A percentile compares a stretch with the other conserved stretches of the same genome.
phyloP scores from a whole-genome alignment of 306 rosid species.

The Trifolium subterraneum region DNA sequence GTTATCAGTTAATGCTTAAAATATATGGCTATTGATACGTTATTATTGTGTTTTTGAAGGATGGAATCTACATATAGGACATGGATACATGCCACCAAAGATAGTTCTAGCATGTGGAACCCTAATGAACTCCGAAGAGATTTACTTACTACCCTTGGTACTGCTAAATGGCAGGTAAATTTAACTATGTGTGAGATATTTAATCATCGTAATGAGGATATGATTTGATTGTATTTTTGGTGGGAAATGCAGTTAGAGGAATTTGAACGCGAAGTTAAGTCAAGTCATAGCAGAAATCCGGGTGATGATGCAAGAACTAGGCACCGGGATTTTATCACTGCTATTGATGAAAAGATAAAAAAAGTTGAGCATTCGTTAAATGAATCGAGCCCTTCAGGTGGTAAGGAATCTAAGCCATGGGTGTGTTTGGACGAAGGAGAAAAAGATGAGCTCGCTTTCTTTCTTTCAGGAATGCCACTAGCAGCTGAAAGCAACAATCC shows the following conservation, averaged over 20 bases:
- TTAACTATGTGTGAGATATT: background rate
- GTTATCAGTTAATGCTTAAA: background rate
- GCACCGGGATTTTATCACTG: slow-evolving; percentile 70
- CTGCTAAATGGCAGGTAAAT: slow-evolving; percentile 97
- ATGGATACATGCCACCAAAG: slow-evolving; percentile 74
- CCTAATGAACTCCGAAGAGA: slow-evolving; percentile 75
- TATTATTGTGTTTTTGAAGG: slow-evolving; percentile 50
- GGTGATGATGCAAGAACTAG: slow-evolving; percentile 66
- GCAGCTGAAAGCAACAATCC: slow-evolving; percentile 41
- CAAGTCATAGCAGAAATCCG: slow-evolving; percentile 61
- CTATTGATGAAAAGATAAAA: slow-evolving; percentile 63
- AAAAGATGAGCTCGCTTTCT: slow-evolving; percentile 73
- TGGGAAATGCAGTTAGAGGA: slow-evolving; percentile 79
- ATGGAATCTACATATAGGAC: slow-evolving; percentile 89
- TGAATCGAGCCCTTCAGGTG: slow-evolving; percentile 50
- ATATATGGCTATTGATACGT: slow-evolving; percentile 35
- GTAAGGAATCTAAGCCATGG: slow-evolving; percentile 68
- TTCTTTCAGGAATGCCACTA: slow-evolving; percentile 74
- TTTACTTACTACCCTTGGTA: slow-evolving; percentile 78
- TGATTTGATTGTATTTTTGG: slow-evolving; percentile 20
- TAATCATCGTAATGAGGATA: slow-evolving; percentile 12
- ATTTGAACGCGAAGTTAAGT: slow-evolving; percentile 68
- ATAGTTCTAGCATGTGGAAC: slow-evolving; percentile 64
- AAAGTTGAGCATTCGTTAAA: slow-evolving; percentile 62
- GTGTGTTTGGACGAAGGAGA: slow-evolving; percentile 81